phyloP scores from a whole-genome alignment of 2,329 filamentous ascomycete species.

The Juglanconis oblonga region DNA sequence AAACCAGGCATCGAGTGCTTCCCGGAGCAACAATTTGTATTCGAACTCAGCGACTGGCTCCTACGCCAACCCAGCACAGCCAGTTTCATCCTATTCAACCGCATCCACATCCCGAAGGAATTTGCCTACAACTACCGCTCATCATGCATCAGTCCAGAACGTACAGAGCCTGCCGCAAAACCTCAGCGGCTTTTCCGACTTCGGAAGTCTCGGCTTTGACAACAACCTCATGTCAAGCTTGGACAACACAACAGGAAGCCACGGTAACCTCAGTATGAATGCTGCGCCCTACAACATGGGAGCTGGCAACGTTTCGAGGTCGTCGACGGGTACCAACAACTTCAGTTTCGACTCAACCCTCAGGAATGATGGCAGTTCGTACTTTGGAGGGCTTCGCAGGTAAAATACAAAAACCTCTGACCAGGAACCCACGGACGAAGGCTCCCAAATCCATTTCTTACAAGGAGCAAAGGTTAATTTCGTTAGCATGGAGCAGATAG shows the following conservation, averaged over 20 bases:
- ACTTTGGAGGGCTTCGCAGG: conserved; percentile 22
- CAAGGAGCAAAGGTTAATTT: neutral
- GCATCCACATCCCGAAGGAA: conserved; percentile 7
- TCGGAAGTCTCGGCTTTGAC: conserved; percentile 26
- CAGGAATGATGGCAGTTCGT: conserved; percentile 15
- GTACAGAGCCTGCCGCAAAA: conserved; percentile 19
- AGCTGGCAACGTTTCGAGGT: conserved; percentile 23
- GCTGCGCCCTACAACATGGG: conserved; percentile 25
- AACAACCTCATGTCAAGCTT: conserved; percentile 22
- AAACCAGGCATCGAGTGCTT: conserved; percentile 9
- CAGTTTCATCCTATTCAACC: conserved; percentile 12
- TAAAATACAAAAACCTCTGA: neutral
- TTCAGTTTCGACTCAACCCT: conserved; percentile 28
- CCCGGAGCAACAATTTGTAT: conserved; percentile 12
- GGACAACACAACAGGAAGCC: conserved; percentile 24
- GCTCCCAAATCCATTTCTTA: too few species aligned
- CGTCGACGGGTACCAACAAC: conserved; percentile 23
- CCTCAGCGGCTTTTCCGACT: conserved; percentile 23
- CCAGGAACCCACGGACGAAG: too few species aligned
- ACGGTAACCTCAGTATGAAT: conserved; percentile 23
- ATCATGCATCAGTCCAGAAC: conserved; percentile 15
- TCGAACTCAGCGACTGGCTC: conserved; percentile 4
- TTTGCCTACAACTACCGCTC: conserved; percentile 11
- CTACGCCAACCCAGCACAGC: conserved; percentile 15
- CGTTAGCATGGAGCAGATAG: neutral